Evolutionary conservation across 768 basidiomycete species (phyloP).

Genomic region (Lactifluus pinguis): DNA sequence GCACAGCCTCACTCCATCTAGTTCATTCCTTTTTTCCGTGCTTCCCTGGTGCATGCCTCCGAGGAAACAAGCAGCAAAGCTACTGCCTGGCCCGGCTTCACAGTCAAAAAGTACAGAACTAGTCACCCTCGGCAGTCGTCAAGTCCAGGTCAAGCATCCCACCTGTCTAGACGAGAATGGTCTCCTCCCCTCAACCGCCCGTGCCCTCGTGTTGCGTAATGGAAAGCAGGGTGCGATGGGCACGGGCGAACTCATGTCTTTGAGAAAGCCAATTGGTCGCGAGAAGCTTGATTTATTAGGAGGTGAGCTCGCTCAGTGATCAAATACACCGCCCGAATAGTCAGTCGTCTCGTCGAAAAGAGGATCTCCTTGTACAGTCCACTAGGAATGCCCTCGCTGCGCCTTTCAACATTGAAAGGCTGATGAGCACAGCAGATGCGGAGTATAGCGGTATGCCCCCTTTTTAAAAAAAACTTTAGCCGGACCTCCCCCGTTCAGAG

Average conservation of each 20-base stretch:
- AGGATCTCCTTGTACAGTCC: constrained; percentile 55
- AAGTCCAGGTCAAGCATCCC: constrained; percentile 32
- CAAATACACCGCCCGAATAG: constrained; percentile 6
- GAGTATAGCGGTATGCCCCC: constrained; percentile 53
- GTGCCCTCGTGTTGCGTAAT: constrained; percentile 65
- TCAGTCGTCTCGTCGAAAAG: constrained; percentile 29
- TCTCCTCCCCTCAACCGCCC: constrained; percentile 54
- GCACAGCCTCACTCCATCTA: constrained; percentile 1
- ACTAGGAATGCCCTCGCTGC: constrained; percentile 45
- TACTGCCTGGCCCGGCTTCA: neutral
- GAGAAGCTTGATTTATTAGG: constrained; percentile 76
- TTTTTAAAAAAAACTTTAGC: neutral
- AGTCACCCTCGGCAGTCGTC: constrained; percentile 45
- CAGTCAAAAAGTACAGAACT: constrained; percentile 30
- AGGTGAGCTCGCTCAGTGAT: constrained; percentile 35
- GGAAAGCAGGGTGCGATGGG: constrained; percentile 67
- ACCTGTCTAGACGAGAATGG: constrained; percentile 41
- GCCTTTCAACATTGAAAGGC: constrained; percentile 56
- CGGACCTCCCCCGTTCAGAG: neutral
- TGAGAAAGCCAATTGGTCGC: constrained; percentile 56
- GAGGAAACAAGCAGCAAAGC: constrained; percentile 16
- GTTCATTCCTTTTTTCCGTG: neutral
- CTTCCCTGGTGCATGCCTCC: constrained; percentile 14
- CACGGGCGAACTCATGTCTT: constrained; percentile 53
- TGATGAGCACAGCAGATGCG: constrained; percentile 61